Evolutionary conservation across 768 basidiomycete species (phyloP), one percentile per base, ranked within the genome.

Genomic region (Calocybe gangraenosa): DNA sequence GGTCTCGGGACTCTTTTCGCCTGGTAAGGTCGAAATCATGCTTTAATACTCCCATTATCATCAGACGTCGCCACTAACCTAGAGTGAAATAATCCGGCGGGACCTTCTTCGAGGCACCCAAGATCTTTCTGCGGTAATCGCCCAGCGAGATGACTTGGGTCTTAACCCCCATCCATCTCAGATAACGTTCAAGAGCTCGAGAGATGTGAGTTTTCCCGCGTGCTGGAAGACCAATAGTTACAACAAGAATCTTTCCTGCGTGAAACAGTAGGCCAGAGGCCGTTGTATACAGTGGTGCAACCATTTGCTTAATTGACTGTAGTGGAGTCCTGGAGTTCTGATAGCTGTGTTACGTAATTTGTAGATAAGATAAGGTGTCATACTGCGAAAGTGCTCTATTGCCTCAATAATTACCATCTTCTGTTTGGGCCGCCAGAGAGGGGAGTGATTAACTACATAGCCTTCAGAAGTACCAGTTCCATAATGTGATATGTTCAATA

Each of bases 91-190:
- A 99, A 62, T 99, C 96, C 0, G 82, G 68, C 0, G 96, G 96
- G 3, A 99, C 71, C 39, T 84, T 82, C 65, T 92, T 79, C 0
- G 92, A 88, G 0, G 87, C 85, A 7, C 96, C 96, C 13, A 98
- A 69, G 0, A 83, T 80, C 73, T 92, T 91, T 42, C 96, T 70
- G 37, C 96, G 80, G 65, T 95, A 93, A 65, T 99, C 96, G 17
- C 96, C 96, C 8, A 99, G 72, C 5, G 92, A 94, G 45, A 97
- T 84, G 43, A 98, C 96, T 51, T 87, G 81, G 0, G 92, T 95
- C 66, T 95, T 97, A 43, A 99, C 90, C 22, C 96, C 96, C 65
- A 92, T 89, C 96, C 96, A 99, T 63, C 92, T 77, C 1, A 99
- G 77, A 65, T 99, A 99, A n/a, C 96, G 82, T 63, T 98, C 95